These are phyloP conservation scores for Ophiostoma sp. DNA, from an alignment of 2,329 filamentous ascomycete genomes.

Conservation along the genomic window DNA sequence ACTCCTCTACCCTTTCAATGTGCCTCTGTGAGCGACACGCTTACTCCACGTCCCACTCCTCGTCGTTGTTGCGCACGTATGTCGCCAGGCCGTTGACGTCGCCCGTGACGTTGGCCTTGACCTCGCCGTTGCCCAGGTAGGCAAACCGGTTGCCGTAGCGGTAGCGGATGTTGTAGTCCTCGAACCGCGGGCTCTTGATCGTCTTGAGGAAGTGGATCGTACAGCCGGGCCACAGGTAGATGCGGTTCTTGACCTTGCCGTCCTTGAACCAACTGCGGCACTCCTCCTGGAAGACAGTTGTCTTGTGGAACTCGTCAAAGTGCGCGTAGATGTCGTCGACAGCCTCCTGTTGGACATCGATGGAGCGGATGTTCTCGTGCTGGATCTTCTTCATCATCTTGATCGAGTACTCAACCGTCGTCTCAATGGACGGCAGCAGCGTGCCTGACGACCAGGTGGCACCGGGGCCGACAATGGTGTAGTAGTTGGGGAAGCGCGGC, in stretches of 20 bases:
- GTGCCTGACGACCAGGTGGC: constrained; percentile 26
- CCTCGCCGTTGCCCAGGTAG: constrained; percentile 45
- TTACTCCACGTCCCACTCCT: constrained; percentile 48
- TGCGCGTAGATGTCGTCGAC: constrained; percentile 53
- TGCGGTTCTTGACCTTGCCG: constrained; percentile 38
- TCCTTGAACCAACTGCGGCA: constrained; percentile 28
- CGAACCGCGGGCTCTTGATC: constrained; percentile 27
- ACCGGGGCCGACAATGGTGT: constrained; percentile 28
- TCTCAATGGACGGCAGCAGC: constrained; percentile 28
- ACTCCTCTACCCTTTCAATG: background rate
- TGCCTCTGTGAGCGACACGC: background rate
- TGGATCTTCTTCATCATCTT: constrained; percentile 47
- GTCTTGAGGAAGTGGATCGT: constrained; percentile 31
- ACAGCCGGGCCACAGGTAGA: constrained; percentile 35
- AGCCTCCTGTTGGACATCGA: constrained; percentile 47
- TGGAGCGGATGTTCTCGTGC: constrained; percentile 48
- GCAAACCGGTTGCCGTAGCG: constrained; percentile 40
- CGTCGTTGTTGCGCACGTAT: constrained; percentile 46
- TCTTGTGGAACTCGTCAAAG: constrained; percentile 47
- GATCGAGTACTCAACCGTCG: constrained; percentile 36
- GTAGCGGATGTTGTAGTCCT: constrained; percentile 30
- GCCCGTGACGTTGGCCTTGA: constrained; percentile 45
- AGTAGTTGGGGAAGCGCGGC: constrained; percentile 31
- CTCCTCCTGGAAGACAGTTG: constrained; percentile 44
- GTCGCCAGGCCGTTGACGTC: constrained; percentile 45